These are phyloP conservation scores for Septoria linicola DNA, from an alignment of 2,329 filamentous ascomycete genomes.

Conservation along the genomic window DNA sequence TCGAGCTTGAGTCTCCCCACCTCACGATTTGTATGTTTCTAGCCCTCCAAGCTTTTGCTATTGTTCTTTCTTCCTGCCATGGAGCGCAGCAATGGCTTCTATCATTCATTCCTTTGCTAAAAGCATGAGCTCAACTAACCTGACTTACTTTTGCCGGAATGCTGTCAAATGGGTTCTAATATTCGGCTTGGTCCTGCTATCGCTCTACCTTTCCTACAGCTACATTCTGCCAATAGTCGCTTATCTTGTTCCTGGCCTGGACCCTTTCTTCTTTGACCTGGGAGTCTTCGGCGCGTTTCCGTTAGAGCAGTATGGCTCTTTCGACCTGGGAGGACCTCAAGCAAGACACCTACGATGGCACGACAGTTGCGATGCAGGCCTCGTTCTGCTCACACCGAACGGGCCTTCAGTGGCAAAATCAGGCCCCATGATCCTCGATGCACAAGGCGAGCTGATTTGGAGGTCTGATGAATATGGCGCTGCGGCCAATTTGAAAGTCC, in stretches of 20 bases:
- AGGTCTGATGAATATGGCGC: constrained; percentile 34
- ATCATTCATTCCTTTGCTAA: not conserved
- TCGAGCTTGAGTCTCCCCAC: constrained; percentile 1
- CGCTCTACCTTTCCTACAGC: constrained; percentile 30
- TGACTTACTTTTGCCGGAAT: constrained; percentile 16
- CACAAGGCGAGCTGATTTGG: constrained; percentile 39
- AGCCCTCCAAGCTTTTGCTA: not conserved
- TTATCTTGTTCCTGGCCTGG: constrained; percentile 32
- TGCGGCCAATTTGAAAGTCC: constrained; percentile 37
- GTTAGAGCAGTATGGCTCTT: constrained; percentile 31
- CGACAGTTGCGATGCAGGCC: constrained; percentile 33
- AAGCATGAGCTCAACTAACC: constrained; percentile 21
- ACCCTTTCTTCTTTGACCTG: constrained; percentile 35
- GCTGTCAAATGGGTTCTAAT: constrained; percentile 15
- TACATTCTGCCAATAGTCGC: constrained; percentile 34
- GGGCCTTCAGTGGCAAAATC: constrained; percentile 33
- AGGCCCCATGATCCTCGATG: constrained; percentile 40
- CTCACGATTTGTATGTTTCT: not conserved
- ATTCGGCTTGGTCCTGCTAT: constrained; percentile 11
- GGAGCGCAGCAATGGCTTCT: not conserved
- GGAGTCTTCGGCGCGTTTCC: constrained; percentile 37
- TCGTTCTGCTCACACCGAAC: constrained; percentile 35
- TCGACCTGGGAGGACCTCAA: constrained; percentile 31
- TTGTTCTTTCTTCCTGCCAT: not conserved
- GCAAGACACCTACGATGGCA: constrained; percentile 34